Evolutionary conservation across 176 grass and related monocot species (phyloP).

Genomic region (Cenchrus purpureus): DNA sequence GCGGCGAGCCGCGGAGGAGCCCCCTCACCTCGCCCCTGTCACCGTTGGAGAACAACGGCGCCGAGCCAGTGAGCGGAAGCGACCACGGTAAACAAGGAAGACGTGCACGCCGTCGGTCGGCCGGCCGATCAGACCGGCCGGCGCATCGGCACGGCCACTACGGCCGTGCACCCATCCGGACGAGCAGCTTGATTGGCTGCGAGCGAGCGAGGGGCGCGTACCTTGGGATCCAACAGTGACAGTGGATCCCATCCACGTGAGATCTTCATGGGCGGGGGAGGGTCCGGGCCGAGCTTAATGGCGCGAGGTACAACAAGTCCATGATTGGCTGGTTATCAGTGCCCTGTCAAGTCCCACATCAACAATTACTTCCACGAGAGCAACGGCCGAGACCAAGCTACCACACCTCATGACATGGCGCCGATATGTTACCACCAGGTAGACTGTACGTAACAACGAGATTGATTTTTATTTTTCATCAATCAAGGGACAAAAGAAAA

Average conservation of each 20-base stretch:
- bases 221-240: constrained; percentile 46
- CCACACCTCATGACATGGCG: constrained; percentile 1
- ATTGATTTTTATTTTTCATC: too few species aligned
- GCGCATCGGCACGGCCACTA: background rate
- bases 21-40: too few species aligned
- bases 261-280: constrained; percentile 44
- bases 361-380: constrained; percentile 41
- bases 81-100: background rate
- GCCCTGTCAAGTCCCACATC: constrained; percentile 50
- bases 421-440: background rate
- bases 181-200: background rate
- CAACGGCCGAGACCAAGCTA: constrained; percentile 28
- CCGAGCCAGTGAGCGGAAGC: too few species aligned
- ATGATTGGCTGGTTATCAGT: constrained; percentile 54
- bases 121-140: background rate
- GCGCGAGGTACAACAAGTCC: constrained; percentile 49
- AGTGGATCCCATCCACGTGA: constrained; percentile 60
- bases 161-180: constrained; percentile 2
- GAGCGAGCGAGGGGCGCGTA: constrained; percentile 21
- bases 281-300: constrained; percentile 13
- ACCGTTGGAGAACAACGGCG: too few species aligned
- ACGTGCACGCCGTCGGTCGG: background rate
- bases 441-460: background rate
- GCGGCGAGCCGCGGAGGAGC: background rate
- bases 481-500: too few species aligned